Conservation (phyloP, 169 alveolate genomes). For the Ichthyophthirius multifiliis region DNA sequence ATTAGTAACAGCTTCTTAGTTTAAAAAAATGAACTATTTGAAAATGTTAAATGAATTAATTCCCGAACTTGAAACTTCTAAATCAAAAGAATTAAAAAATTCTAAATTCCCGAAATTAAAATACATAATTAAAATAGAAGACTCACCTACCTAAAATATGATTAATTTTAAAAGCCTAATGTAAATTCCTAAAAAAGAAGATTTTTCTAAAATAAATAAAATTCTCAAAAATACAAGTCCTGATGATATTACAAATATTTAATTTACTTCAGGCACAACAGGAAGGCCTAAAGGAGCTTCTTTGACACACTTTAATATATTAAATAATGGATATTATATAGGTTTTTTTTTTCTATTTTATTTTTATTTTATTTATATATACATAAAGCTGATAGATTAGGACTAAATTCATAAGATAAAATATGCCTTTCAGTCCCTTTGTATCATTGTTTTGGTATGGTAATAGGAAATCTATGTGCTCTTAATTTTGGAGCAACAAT, state of each 20-base stretch:
- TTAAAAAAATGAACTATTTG: constrained; percentile 61
- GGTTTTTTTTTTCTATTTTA: constrained; percentile 9
- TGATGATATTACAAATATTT: constrained; percentile 75
- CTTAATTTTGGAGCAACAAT: constrained; percentile 59
- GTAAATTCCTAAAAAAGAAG: constrained; percentile 2
- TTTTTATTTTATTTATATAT: no score
- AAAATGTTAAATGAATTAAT: constrained; percentile 42
- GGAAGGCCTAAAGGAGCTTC: constrained; percentile 86
- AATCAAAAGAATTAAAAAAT: neutral
- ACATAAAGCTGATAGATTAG: neutral
- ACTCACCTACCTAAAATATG: constrained; percentile 47
- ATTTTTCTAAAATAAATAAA: constrained; percentile 17
- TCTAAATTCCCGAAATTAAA: constrained; percentile 25
- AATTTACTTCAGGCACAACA: constrained; percentile 86
- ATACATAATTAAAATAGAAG: constrained; percentile 44
- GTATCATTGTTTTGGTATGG: constrained; percentile 84
- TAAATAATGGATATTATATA: constrained; percentile 54
- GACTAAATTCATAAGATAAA: constrained; percentile 33
- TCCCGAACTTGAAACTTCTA: constrained; percentile 43
- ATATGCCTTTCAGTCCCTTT: constrained; percentile 66
- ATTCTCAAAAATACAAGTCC: constrained; percentile 50
- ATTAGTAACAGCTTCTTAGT: constrained; percentile 54
- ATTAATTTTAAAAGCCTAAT: constrained; percentile 61
- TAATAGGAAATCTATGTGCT: constrained; percentile 68
- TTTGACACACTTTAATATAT: constrained; percentile 62